Conservation (phyloP, 345 rosid species). For the Citrus trifoliata region DNA sequence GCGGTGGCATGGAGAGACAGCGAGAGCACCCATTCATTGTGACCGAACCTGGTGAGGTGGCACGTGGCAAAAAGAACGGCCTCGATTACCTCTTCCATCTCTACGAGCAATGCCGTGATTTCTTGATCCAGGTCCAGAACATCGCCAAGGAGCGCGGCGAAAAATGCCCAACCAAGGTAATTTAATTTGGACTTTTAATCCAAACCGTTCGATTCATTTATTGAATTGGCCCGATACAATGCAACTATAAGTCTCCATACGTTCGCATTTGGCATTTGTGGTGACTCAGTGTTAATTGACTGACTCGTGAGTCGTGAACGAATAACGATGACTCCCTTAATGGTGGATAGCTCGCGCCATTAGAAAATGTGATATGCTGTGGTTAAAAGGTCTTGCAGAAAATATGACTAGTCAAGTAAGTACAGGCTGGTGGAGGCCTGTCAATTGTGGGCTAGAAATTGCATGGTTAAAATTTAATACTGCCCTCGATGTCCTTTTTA, state of each 20-base stretch:
- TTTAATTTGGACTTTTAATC: background rate
- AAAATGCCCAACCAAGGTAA: slow-evolving; percentile 97
- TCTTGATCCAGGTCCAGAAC: slow-evolving; percentile 86
- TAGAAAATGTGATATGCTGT: slow-evolving; percentile 34
- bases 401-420: slow-evolving; percentile 35
- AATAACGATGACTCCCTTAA: background rate
- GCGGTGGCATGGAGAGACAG: slow-evolving; percentile 61
- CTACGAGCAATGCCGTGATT: slow-evolving; percentile 96
- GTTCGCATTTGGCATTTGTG: background rate
- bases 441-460: slow-evolving; percentile 14
- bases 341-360: background rate
- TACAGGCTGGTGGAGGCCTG: slow-evolving; percentile 12
- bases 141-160: slow-evolving; percentile 95
- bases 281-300: background rate
- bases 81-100: slow-evolving; percentile 97
- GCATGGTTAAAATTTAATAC: slow-evolving; percentile 17
- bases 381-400: background rate
- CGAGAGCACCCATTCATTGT: slow-evolving; percentile 99
- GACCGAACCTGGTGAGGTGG: slow-evolving; percentile 99
- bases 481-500: background rate
- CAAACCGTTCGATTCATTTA: slow-evolving; percentile 7
- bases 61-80: slow-evolving; percentile 99
- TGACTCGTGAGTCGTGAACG: background rate
- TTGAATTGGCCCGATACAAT: background rate
- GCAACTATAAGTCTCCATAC: background rate